Percentiles rank a stretch among this genome's conserved stretches.
Evolutionary conservation across 805 yeast genomes (phyloP).

Genomic region (Candida pseudofarinosa): DNA sequence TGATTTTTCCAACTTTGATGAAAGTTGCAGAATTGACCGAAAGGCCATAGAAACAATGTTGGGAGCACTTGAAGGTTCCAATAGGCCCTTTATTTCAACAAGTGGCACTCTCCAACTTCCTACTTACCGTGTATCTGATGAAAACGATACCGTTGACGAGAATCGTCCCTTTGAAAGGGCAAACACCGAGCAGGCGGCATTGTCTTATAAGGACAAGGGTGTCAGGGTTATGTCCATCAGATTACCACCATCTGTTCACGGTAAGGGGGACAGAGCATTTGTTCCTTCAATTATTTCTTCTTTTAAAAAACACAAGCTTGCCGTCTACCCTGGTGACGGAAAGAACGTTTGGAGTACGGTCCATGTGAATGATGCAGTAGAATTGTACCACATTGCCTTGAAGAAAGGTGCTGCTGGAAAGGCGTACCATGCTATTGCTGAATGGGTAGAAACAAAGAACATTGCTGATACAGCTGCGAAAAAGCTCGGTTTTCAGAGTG

Average conservation of each 20-base stretch:
- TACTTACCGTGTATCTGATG: background rate
- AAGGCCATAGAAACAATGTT: constrained; percentile 22
- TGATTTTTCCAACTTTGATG: constrained; percentile 18
- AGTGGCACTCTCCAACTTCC: constrained; percentile 14
- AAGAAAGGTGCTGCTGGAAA: constrained; percentile 8
- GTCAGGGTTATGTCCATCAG: constrained; percentile 22
- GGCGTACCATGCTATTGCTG: constrained; percentile 7
- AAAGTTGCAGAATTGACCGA: constrained; percentile 18
- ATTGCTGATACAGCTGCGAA: constrained; percentile 23
- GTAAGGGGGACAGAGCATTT: constrained; percentile 22
- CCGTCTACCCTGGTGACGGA: constrained; percentile 34
- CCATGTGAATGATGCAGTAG: constrained; percentile 28
- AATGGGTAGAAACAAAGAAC: constrained; percentile 14
- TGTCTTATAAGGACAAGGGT: constrained; percentile 16
- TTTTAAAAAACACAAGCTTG: constrained; percentile 26
- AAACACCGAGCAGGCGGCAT: background rate
- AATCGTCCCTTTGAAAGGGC: background rate
- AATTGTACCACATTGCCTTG: constrained; percentile 12
- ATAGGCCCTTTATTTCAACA: constrained; percentile 22
- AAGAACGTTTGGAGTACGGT: constrained; percentile 27
- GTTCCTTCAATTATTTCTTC: constrained; percentile 16
- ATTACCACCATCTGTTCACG: constrained; percentile 33
- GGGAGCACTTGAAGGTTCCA: constrained; percentile 23
- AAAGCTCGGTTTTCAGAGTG: constrained; percentile 9
- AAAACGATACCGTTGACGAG: background rate